These are phyloP conservation scores for Cynara cardunculus DNA, from an alignment of 129 eudicot species.

Conservation along the genomic window DNA sequence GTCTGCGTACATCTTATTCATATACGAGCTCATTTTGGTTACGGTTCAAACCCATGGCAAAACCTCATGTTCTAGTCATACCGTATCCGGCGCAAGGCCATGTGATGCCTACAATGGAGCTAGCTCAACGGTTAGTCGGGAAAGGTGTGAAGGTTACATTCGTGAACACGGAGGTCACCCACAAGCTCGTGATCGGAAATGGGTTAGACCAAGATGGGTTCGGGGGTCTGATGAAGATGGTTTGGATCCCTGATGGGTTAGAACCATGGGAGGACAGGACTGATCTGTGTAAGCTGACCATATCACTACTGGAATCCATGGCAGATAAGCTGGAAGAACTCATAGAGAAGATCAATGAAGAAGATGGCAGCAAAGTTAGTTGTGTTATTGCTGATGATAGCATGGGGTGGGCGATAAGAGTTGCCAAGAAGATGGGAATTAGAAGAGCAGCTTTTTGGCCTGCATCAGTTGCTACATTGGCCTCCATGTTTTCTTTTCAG, in stretches of 20 bases:
- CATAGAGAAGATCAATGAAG: conserved; percentile 30
- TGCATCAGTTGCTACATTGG: conserved; percentile 39
- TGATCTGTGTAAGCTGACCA: conserved; percentile 24
- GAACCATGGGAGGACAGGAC: conserved; percentile 53
- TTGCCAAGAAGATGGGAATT: conserved; percentile 43
- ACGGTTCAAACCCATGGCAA: conserved; percentile 17
- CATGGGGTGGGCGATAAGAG: conserved; percentile 38
- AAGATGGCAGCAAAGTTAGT: conserved; percentile 14
- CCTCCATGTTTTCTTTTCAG: conserved; percentile 6
- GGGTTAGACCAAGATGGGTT: conserved; percentile 22
- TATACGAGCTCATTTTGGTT: background rate
- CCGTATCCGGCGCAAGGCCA: conserved; percentile 81
- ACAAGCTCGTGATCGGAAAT: conserved; percentile 27
- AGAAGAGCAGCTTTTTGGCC: conserved; percentile 41
- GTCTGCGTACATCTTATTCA: background rate
- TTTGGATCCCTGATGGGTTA: conserved; percentile 57
- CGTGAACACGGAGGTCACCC: conserved; percentile 51
- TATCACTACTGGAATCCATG: conserved; percentile 26
- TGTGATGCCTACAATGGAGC: conserved; percentile 60
- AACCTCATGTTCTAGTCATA: conserved; percentile 35
- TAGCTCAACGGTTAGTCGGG: conserved; percentile 32
- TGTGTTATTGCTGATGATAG: conserved; percentile 50
- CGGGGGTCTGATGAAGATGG: conserved; percentile 28
- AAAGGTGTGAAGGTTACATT: conserved; percentile 45
- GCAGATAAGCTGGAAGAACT: conserved; percentile 38